Evolutionary conservation across 352 stramenopile genomes (phyloP), one percentile per base, ranked within the genome.

Genomic region (Globisporangium radiosum): DNA sequence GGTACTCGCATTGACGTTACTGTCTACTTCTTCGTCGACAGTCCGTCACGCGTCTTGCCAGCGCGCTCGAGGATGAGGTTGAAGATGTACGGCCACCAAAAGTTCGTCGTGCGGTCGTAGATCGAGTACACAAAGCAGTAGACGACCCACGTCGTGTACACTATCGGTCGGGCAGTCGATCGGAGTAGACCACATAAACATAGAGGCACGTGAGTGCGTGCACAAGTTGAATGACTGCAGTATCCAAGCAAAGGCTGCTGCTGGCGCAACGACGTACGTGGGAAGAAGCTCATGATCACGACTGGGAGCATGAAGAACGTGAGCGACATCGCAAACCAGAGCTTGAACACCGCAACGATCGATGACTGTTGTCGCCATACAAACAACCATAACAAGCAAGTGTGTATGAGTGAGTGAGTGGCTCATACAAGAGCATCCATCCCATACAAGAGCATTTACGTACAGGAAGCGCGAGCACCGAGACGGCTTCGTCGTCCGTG

Each of bases 11-110:
- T 33, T 33, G 25, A 33, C 25, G 25, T 51, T 59, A 15, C 10
- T 48, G 13, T 13, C 55, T 56, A 51, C 56, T 64, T 67, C 56
- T 70, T 68, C 37, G 57, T 45, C 65, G 81, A 84, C 47, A 87
- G 68, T 17, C 70, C 70, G 25, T 72, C 68, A 47, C 83, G 76
- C 7, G 80, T 88, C 62, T 86, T 89, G 49, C 65, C 70, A 0
- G 75, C 74, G 39, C 77, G 76, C 57, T 87, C 73, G 60, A 86
- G 60, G 45, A 91, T 66, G 49, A 91, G 71, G 54, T 91, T 89
- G 68, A 89, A 78, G 66, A 91, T 89, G 69, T 92, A 92, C 7
- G 82, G 79, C 82, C 82, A 92, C 82, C 79, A 90, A 49, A 92
- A 90, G 58, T 86, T 90, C 51, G 79, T 92, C 17, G 82, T 92